Evolutionary conservation across 805 yeast species (phyloP), one percentile per base, ranked within the genome.

Genomic region (Candida ulmi): DNA sequence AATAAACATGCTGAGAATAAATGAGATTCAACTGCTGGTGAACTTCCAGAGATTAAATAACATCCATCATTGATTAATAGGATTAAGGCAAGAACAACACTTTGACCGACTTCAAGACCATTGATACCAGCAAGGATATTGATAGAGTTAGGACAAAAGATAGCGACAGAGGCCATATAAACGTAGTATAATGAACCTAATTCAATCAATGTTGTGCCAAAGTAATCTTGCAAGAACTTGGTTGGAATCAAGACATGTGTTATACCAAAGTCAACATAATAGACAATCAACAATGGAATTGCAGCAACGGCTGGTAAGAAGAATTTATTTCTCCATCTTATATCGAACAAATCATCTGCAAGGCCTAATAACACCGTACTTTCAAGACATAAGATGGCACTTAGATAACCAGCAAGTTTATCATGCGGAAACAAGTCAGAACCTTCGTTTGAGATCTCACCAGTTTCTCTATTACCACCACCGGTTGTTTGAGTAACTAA

Each of bases 241-340:
- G 51, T 44, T 2, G 99, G 99, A 3, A 93, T 71, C 42, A 87
- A 74, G 8, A 93, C 83, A 30, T 83, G 78, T 0, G 99, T 93
- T 31, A 87, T 87, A 43, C 96, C 95, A 61, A 87, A 91, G 61
- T 93, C 97, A 41, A 90, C 88, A 51, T 86, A 88, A 62, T 93
- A 93, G 3, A 93, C 96, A 15, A 91, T 76, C 42, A 93, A 69
- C 51, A 93, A 69, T 5, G 99, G 99, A 33, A 93, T 78, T 2
- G 96, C 81, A 0, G 96, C 96, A 39, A 93, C 78, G 0, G 96
- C 96, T 0, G 99, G 99, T 48, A 93, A 58, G 54, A 93, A 88
- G 65, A 93, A 88, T 68, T 93, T 93, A 66, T 93, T 96, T 57
- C 99, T 73, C 99, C 99, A 93, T 51, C 96, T 74, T 46, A 93